These are phyloP conservation scores for Centella asiatica DNA, from an alignment of 129 eudicot genomes.

Conservation along the genomic window DNA sequence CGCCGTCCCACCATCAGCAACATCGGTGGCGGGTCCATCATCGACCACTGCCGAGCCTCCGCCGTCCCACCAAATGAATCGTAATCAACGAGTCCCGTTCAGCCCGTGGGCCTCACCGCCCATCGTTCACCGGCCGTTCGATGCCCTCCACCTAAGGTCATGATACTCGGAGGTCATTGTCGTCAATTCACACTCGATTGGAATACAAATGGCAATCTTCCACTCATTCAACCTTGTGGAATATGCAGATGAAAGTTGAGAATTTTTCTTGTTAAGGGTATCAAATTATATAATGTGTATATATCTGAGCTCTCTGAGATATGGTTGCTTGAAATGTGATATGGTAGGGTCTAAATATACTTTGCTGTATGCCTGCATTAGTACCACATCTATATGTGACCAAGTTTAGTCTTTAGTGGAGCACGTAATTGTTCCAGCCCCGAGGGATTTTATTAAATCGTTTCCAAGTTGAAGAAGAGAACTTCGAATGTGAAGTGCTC, in stretches of 20 bases:
- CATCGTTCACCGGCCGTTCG: conserved; percentile 34
- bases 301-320: conserved; percentile 1
- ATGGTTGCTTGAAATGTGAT: neutral
- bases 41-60: conserved; percentile 16
- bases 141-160: conserved; percentile 34
- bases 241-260: conserved; percentile 8
- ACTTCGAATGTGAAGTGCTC: neutral
- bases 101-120: conserved; percentile 41
- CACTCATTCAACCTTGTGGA: neutral
- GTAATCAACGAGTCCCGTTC: conserved; percentile 33
- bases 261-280: neutral
- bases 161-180: neutral
- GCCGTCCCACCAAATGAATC: conserved; percentile 17
- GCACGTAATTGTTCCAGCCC: no score
- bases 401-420: neutral
- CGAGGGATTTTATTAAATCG: no score
- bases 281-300: neutral
- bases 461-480: neutral
- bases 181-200: neutral
- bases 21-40: conserved; percentile 30
- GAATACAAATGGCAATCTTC: no score
- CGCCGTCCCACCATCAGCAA: conserved; percentile 24
- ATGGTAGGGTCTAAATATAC: neutral
- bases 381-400: neutral
- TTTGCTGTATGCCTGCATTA: neutral